Evolutionary conservation across 768 basidiomycete species (phyloP).

Genomic region (Rhodotorula toruloides): DNA sequence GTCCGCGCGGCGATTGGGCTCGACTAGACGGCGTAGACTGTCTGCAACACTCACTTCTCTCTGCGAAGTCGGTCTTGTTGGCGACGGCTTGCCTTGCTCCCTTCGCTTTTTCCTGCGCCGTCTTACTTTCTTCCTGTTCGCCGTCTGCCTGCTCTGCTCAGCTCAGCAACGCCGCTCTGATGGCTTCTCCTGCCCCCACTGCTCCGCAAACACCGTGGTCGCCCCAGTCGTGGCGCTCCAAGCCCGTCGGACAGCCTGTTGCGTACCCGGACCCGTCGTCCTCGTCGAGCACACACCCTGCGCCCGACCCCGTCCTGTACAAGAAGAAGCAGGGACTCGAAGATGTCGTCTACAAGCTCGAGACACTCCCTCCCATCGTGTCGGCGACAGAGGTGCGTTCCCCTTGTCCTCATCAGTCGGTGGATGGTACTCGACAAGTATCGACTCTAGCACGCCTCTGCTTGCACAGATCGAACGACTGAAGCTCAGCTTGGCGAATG

Average conservation of each 20-base stretch:
- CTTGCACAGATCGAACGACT: conserved; percentile 46
- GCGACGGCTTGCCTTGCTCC: background rate
- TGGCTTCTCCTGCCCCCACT: background rate
- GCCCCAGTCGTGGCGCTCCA: conserved; percentile 72
- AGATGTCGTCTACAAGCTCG: conserved; percentile 52
- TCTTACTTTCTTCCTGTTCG: background rate
- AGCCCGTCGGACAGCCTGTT: conserved; percentile 67
- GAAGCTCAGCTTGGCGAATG: conserved; percentile 45
- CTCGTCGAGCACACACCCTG: too few species aligned
- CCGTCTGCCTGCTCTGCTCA: background rate
- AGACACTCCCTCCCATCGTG: conserved; percentile 78
- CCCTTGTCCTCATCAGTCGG: background rate
- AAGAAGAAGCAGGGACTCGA: conserved; percentile 24
- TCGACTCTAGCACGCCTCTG: too few species aligned
- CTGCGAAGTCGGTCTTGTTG: too few species aligned
- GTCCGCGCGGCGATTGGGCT: conserved; percentile 65
- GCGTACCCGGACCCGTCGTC: conserved; percentile 27
- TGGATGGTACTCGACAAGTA: too few species aligned
- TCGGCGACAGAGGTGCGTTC: conserved; percentile 76
- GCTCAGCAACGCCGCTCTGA: too few species aligned
- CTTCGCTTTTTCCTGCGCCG: background rate
- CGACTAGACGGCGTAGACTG: background rate
- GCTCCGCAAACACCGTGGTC: conserved; percentile 54
- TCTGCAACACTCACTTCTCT: background rate
- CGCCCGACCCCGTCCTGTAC: conserved; percentile 12